Evolutionary conservation across 78 protist species (phyloP).

Genomic region (Speleostelium caveatum): DNA sequence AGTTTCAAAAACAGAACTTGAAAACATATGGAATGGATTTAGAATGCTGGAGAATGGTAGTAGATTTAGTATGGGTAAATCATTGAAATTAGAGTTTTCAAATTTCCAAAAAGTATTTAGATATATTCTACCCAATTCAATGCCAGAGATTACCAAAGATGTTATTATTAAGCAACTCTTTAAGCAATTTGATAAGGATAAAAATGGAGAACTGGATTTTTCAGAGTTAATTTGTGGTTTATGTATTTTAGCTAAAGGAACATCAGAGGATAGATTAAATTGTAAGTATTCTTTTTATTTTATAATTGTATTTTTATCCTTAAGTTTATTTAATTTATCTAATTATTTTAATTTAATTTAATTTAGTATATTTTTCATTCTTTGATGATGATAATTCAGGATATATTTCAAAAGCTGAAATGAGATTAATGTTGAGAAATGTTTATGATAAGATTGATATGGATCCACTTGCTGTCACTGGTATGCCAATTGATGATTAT

Average conservation of each 20-base stretch:
- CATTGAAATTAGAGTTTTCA: constrained; percentile 51
- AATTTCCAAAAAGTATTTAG: constrained; percentile 57
- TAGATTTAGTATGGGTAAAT: constrained; percentile 68
- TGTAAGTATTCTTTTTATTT: too few species aligned
- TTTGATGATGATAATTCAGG: constrained; percentile 51
- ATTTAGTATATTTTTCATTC: constrained; percentile 65
- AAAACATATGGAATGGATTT: constrained; percentile 73
- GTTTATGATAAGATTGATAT: constrained; percentile 64
- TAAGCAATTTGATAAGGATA: constrained; percentile 65
- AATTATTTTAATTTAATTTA: too few species aligned
- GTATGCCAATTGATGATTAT: constrained; percentile 48
- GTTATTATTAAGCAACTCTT: constrained; percentile 40
- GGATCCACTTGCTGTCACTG: constrained; percentile 68
- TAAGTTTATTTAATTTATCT: too few species aligned
- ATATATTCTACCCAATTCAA: constrained; percentile 18
- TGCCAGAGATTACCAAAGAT: constrained; percentile 1
- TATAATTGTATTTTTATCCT: neutral
- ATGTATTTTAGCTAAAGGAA: constrained; percentile 70
- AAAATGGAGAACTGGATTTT: constrained; percentile 63
- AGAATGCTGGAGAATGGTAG: constrained; percentile 31
- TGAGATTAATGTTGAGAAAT: constrained; percentile 65
- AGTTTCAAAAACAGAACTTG: constrained; percentile 68
- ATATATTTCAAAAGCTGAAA: constrained; percentile 45
- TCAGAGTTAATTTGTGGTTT: constrained; percentile 67
- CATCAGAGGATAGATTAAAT: constrained; percentile 57